Evolutionary conservation across 371 early-diverging fungal genomes (phyloP).

Genomic region (Apophysomyces variabilis): DNA sequence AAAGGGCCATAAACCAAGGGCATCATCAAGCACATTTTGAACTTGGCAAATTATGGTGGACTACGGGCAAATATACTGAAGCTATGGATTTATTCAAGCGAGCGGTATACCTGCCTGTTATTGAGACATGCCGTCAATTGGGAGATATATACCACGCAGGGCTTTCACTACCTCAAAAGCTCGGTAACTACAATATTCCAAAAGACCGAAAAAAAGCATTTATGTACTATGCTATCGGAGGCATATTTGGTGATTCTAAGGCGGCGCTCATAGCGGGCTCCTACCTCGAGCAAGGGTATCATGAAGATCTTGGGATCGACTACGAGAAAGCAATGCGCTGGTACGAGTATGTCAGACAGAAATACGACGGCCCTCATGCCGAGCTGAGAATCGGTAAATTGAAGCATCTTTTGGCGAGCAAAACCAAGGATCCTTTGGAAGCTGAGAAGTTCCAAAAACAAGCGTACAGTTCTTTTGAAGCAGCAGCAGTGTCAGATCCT

Average conservation of each 20-base stretch:
- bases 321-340: conserved; percentile 17
- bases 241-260: conserved; percentile 12
- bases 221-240: conserved; percentile 22
- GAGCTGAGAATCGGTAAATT: conserved; percentile 29
- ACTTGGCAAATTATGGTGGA: conserved; percentile 3
- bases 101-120: background rate
- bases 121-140: background rate
- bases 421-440: background rate
- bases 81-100: background rate
- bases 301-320: conserved; percentile 4
- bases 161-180: background rate
- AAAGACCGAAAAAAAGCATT: conserved; percentile 24
- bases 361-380: conserved; percentile 20
- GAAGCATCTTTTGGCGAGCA: conserved; percentile 18
- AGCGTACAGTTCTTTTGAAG: conserved; percentile 22
- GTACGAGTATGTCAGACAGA: conserved; percentile 19
- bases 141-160: background rate
- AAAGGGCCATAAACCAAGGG: background rate
- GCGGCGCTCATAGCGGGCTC: conserved; percentile 23
- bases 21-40: background rate
- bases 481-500: conserved; percentile 10
- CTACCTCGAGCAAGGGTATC: conserved; percentile 26
- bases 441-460: conserved; percentile 12
- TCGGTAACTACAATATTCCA: background rate
- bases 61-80: background rate